phyloP scores from a whole-genome alignment of 2,329 filamentous ascomycete species.

The Erysiphe pulchra region DNA sequence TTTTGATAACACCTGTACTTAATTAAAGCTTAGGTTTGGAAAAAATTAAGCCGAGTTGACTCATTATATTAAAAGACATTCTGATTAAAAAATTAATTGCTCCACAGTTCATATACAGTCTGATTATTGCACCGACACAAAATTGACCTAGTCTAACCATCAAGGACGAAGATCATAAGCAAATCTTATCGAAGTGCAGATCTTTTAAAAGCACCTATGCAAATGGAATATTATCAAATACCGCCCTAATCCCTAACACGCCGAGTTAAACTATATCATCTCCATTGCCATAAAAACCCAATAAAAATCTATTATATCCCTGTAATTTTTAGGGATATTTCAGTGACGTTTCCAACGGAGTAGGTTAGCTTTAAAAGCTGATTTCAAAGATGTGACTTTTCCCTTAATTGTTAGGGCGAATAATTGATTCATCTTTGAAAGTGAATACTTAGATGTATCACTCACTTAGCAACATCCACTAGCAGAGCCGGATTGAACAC shows the following conservation, averaged over 20 bases:
- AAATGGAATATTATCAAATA: constrained; percentile 7
- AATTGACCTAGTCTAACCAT: too few species aligned
- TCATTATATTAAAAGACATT: too few species aligned
- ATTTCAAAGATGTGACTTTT: constrained; percentile 12
- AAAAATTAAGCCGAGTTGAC: too few species aligned
- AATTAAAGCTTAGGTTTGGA: too few species aligned
- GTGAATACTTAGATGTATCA: constrained; percentile 5
- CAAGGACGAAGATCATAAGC: too few species aligned
- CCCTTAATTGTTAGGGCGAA: constrained; percentile 9
- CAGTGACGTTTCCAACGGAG: constrained; percentile 9
- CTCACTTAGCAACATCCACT: constrained; percentile 66
- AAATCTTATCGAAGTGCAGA: too few species aligned
- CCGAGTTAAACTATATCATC: constrained; percentile 7
- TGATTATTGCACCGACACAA: too few species aligned
- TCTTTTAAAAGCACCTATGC: constrained; percentile 3
- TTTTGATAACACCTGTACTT: too few species aligned
- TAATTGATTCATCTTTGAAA: constrained; percentile 1
- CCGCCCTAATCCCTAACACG: constrained; percentile 7
- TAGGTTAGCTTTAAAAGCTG: constrained; percentile 9
- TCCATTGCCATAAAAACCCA: constrained; percentile 8
- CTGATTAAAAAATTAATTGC: too few species aligned
- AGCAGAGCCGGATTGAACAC: constrained; percentile 66
- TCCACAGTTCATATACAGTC: too few species aligned
- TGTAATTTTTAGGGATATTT: constrained; percentile 4
- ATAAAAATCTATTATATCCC: constrained; percentile 11